Conservation (phyloP, 176 grass and related monocot genomes). For the Carex kokanica region DNA sequence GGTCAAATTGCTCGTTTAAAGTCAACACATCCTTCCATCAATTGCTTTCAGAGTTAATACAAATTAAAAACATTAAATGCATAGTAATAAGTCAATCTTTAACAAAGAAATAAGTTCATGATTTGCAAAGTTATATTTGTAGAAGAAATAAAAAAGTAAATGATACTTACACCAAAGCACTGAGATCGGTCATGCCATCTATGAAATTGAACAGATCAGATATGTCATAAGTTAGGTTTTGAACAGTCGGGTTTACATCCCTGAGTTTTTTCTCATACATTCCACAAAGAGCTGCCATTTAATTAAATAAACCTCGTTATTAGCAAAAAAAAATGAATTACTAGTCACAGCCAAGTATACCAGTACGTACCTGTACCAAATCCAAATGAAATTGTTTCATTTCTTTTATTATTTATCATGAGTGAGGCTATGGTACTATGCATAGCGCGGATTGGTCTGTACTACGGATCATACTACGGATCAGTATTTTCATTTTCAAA, state of each 20-base stretch:
- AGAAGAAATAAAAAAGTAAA: neutral
- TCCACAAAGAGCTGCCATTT: conserved; percentile 58
- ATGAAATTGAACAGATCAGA: conserved; percentile 76
- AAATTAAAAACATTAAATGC: neutral
- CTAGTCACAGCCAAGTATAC: conserved; percentile 1
- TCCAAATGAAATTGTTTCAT: neutral
- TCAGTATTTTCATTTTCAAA: too few species aligned
- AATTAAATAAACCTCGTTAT: conserved; percentile 1
- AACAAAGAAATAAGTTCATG: neutral
- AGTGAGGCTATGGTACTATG: too few species aligned
- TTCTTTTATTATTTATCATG: neutral
- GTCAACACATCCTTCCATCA: conserved; percentile 7
- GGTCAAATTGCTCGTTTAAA: neutral
- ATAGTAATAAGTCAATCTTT: neutral
- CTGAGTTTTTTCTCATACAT: conserved; percentile 85
- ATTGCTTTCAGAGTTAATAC: neutral
- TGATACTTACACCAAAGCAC: conserved; percentile 70
- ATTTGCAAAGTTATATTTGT: neutral
- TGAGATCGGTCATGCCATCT: conserved; percentile 63
- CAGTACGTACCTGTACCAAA: neutral
- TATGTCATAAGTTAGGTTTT: conserved; percentile 72
- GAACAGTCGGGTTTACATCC: conserved; percentile 59
- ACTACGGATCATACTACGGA: too few species aligned
- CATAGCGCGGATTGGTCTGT: too few species aligned
- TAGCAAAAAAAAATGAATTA: neutral